Conservation (phyloP, 495 filamentous ascomycete genomes). For the Cladorrhinum samala region DNA sequence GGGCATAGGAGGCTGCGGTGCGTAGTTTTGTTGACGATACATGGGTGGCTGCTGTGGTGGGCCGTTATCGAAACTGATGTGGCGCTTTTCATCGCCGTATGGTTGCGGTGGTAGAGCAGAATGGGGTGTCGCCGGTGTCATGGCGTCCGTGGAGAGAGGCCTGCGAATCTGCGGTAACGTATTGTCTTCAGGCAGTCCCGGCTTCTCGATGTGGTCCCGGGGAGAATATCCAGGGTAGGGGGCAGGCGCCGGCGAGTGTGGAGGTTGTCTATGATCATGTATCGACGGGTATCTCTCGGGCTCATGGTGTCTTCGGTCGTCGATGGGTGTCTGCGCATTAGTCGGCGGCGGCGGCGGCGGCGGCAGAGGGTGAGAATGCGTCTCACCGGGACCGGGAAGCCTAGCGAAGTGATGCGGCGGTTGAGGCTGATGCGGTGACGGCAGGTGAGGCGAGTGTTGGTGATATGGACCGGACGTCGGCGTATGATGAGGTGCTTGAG, state of each 20-base stretch:
- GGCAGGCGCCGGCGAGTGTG: conserved; percentile 42
- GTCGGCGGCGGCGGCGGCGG: conserved; percentile 14
- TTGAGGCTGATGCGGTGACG: conserved; percentile 29
- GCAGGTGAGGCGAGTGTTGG: conserved; percentile 14
- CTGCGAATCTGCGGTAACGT: conserved; percentile 40
- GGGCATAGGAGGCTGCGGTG: conserved; percentile 39
- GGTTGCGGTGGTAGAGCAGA: conserved; percentile 24
- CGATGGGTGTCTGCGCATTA: conserved; percentile 23
- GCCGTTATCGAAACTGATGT: conserved; percentile 42
- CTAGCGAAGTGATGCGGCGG: conserved; percentile 35
- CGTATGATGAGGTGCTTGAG: conserved; percentile 36
- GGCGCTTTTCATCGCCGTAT: conserved; percentile 39
- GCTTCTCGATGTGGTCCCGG: conserved; percentile 44
- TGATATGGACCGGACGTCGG: conserved; percentile 38
- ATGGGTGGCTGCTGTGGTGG: conserved; percentile 29
- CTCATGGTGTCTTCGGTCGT: conserved; percentile 48
- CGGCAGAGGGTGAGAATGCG: conserved; percentile 6
- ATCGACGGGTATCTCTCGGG: conserved; percentile 43
- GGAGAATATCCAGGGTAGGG: conserved; percentile 32
- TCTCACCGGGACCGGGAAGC: conserved; percentile 29
- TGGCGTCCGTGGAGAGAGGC: conserved; percentile 38
- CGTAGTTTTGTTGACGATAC: conserved; percentile 39
- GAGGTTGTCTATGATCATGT: conserved; percentile 44
- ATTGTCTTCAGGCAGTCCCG: conserved; percentile 43
- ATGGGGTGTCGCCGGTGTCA: conserved; percentile 32